A percentile compares a stretch with the other conserved stretches of the same genome.
Conservation (phyloP, 202 grass and related monocot species). For the Setaria viridis region DNA sequence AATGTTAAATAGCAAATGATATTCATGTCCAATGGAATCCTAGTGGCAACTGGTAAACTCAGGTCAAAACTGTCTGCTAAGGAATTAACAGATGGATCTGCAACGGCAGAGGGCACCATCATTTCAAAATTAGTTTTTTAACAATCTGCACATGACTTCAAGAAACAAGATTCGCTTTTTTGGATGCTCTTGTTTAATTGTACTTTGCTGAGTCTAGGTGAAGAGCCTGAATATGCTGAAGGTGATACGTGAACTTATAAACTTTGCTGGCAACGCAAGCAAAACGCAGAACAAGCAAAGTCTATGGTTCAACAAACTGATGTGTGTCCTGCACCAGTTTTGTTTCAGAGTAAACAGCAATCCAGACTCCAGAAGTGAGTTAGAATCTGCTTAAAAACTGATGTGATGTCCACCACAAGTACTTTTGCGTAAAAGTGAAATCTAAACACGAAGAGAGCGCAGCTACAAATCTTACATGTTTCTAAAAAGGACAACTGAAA, state of each 20-base stretch:
- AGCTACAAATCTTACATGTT: neutral
- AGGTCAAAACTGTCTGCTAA: too few species aligned
- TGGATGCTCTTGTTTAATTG: neutral
- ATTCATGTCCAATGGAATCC: conserved; percentile 13
- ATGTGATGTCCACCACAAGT: neutral
- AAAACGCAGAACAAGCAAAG: conserved; percentile 12
- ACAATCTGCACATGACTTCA: neutral
- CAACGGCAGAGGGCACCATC: neutral
- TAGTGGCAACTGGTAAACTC: neutral
- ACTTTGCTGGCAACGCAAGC: conserved; percentile 25
- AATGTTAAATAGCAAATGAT: conserved; percentile 36
- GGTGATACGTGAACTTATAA: neutral
- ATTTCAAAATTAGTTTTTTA: neutral
- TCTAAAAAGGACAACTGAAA: neutral
- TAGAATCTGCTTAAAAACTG: neutral
- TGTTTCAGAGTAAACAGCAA: conserved; percentile 42
- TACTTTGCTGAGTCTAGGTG: neutral
- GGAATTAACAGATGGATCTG: neutral
- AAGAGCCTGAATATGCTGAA: conserved; percentile 13
- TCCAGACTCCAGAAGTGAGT: conserved; percentile 13
- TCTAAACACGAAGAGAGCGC: neutral
- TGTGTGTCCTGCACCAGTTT: conserved; percentile 31
- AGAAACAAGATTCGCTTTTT: neutral
- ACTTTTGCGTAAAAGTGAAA: neutral
- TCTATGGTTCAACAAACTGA: conserved; percentile 31